These are phyloP conservation scores for Linnemannia exigua DNA, from an alignment of 192 early-diverging fungal genomes.

Conservation along the genomic window DNA sequence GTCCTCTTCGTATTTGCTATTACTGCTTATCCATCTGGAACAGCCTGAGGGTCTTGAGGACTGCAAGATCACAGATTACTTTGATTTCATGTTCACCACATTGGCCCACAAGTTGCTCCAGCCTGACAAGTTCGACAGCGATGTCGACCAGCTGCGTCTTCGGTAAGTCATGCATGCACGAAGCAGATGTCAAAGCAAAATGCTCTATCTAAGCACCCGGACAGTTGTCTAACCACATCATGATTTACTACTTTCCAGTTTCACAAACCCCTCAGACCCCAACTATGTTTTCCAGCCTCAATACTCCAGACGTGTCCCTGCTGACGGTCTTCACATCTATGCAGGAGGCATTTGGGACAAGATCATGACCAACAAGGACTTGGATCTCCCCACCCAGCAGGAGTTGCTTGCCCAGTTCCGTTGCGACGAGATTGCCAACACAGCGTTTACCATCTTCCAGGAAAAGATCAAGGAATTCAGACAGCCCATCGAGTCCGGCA, in stretches of 20 bases:
- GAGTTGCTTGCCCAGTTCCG: conserved; percentile 97
- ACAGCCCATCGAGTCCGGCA: conserved; percentile 81
- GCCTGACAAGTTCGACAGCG: conserved; percentile 86
- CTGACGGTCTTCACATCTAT: conserved; percentile 95
- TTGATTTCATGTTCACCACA: conserved; percentile 91
- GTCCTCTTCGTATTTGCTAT: neutral
- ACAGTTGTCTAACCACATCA: neutral
- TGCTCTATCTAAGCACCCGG: neutral
- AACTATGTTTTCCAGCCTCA: conserved; percentile 88
- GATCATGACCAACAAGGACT: conserved; percentile 93
- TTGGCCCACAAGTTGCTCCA: conserved; percentile 93
- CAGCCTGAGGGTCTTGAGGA: conserved; percentile 87
- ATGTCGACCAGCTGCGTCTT: conserved; percentile 72
- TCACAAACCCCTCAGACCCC: conserved; percentile 73
- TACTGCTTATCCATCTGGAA: conserved; percentile 12
- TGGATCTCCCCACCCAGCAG: conserved; percentile 99
- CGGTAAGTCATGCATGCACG: conserved; percentile 59
- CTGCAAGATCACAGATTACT: conserved; percentile 86
- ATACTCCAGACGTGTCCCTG: conserved; percentile 94
- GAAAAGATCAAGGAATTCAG: conserved; percentile 73
- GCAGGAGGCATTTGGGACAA: conserved; percentile 96
- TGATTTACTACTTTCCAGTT: conserved; percentile 57
- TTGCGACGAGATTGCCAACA: conserved; percentile 95
- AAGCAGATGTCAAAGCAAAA: neutral
- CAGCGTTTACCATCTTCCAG: conserved; percentile 80